Base-by-base conservation (phyloP, 169 alveolate genomes). In the Cyclospora cayetanensis region DNA sequence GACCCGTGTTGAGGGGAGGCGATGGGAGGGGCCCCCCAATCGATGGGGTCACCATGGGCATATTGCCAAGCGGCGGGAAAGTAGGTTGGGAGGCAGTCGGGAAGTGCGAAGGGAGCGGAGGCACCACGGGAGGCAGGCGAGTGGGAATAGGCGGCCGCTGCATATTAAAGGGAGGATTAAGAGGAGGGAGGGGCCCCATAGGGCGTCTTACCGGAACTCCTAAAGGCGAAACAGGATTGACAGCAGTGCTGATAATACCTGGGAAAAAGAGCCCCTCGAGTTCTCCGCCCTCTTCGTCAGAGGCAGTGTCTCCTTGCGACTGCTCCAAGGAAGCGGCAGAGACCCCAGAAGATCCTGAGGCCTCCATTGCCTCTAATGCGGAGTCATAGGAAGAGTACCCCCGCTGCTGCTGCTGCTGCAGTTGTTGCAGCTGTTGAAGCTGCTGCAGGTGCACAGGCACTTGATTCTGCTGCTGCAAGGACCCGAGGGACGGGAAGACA, bases 341-440 rank as follows among this genome's bases (percentile, higher is more conserved):
- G n/a, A n/a, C n/a, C n/a, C n/a, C n/a, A n/a, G n/a, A n/a, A n/a
- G 43, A 35, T 29, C 35, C 79, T 22, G 27, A 25, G 3, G 83
- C 83, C 25, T 70, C 83, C 83, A 70, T 70, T 70, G 83, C 83
- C 29, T 70, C 83, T 22, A 70, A 27, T 0, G 83, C 34, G 15
- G 83, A 70, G 53, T 70, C 83, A 35, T 25, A 70, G 5, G 83
- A 22, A 11, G 83, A 15, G 20, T 15, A 7, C n/a, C 53, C 53
- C 53, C 39, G 83, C 4, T 15, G 50, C 31, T 70, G 53, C 53
- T 70, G 83, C 72, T 15, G 27, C 29, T 34, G 53, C 83, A 34
- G 53, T n/a, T n/a, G n/a, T n/a, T n/a, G n/a, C 53, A 35, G 83
- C 52, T 70, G 83, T 29, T 70, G 83, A 29, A 70, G 83, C 41